These are phyloP conservation scores for Naegleria fowleri DNA, from an alignment of 208 protist genomes.

Conservation along the genomic window DNA sequence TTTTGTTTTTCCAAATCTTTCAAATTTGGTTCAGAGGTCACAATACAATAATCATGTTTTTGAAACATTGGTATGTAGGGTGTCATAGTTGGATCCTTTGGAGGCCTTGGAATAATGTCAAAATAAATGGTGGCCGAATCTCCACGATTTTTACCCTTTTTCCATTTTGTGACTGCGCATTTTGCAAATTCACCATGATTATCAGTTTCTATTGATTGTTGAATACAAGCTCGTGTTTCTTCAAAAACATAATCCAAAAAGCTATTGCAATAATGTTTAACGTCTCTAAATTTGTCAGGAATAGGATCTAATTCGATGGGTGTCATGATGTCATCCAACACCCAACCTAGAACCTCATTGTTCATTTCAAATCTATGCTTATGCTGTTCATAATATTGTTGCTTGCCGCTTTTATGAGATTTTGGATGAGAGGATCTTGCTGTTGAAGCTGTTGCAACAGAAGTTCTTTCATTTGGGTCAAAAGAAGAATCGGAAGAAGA, in stretches of 20 bases:
- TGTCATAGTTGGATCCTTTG: not conserved
- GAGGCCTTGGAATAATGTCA: not conserved
- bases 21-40: not conserved
- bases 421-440: not conserved
- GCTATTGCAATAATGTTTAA: not conserved
- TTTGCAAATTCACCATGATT: constrained; percentile 6
- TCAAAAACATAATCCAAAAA: constrained; percentile 15
- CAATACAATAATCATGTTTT: not conserved
- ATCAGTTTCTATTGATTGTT: not conserved
- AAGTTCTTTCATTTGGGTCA: not conserved
- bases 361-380: constrained; percentile 10
- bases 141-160: not conserved
- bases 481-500: not conserved
- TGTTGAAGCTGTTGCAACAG: not conserved
- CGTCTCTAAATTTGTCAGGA: not conserved
- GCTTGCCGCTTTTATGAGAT: not conserved
- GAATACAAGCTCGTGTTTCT: constrained; percentile 7
- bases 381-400: constrained; percentile 21
- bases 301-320: not conserved
- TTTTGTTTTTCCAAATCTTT: not conserved
- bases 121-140: not conserved
- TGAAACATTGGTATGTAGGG: not conserved
- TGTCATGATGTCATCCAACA: not conserved
- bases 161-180: not conserved
- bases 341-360: not conserved